Evolutionary conservation across 306 rosid species (phyloP).

Genomic region (Gleditsia sinensis): DNA sequence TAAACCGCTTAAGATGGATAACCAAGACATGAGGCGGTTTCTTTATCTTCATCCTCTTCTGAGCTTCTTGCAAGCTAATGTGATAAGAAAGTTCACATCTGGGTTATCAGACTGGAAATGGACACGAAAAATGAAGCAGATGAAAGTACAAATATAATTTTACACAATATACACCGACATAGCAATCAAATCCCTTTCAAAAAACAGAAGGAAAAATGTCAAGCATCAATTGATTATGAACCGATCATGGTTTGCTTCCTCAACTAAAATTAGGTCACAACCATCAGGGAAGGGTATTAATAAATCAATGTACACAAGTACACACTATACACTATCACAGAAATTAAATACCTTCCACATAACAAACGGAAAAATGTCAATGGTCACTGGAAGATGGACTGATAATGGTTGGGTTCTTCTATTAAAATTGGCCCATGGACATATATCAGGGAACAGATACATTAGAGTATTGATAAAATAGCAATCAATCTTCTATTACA

Average conservation of each 20-base stretch:
- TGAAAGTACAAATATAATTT: not conserved
- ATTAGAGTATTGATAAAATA: not conserved
- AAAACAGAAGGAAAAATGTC: constrained; percentile 6
- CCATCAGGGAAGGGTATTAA: not conserved
- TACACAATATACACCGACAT: not conserved
- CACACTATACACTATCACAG: not conserved
- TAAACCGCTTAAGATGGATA: constrained; percentile 96
- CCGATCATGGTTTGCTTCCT: constrained; percentile 8
- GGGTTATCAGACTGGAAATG: constrained; percentile 17
- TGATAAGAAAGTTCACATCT: constrained; percentile 33
- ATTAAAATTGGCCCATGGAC: not conserved
- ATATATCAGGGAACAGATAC: not conserved
- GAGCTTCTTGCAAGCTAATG: constrained; percentile 97
- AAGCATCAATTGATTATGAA: constrained; percentile 4
- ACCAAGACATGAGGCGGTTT: constrained; percentile 95
- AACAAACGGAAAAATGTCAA: not conserved
- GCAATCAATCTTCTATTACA: not conserved
- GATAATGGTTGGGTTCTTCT: not conserved
- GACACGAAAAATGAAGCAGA: constrained; percentile 15
- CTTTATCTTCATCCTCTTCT: constrained; percentile 99
- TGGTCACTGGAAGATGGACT: not conserved
- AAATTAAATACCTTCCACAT: too few relatives aligned
- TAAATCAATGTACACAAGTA: not conserved
- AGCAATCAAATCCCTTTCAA: constrained; percentile 1
- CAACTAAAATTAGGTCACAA: not conserved